These are phyloP conservation scores for Saposhnikovia divaricata DNA, from an alignment of 129 eudicot genomes.

Conservation along the genomic window DNA sequence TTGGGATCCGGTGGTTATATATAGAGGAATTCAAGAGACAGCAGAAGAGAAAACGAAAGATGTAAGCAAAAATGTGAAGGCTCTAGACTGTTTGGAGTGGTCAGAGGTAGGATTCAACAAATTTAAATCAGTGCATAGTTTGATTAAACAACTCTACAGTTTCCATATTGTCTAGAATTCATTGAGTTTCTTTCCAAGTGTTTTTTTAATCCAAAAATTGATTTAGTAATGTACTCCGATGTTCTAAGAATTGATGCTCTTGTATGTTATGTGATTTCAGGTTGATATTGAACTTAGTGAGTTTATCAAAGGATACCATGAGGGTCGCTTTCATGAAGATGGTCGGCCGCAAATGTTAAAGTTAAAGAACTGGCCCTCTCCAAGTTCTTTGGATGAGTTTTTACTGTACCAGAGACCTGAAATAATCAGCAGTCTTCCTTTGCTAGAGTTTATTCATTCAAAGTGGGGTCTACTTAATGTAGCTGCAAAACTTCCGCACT, in stretches of 20 bases:
- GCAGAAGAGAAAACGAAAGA: conserved; percentile 62
- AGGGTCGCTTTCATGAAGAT: conserved; percentile 65
- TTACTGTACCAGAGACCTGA: conserved; percentile 88
- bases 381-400: conserved; percentile 91
- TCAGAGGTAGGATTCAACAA: conserved; percentile 57
- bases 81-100: conserved; percentile 65
- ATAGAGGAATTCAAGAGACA: conserved; percentile 80
- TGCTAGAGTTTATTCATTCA: conserved; percentile 91
- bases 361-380: conserved; percentile 96
- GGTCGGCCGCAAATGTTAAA: conserved; percentile 60
- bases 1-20: conserved; percentile 91
- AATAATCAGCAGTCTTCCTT: conserved; percentile 73
- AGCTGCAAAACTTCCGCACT: conserved; percentile 94
- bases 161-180: background rate
- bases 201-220: too few relatives aligned
- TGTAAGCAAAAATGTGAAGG: conserved; percentile 66
- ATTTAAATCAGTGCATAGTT: background rate
- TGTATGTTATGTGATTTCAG: conserved; percentile 39
- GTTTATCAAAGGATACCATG: conserved; percentile 82
- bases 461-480: conserved; percentile 99
- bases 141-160: background rate
- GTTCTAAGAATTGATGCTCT: background rate
- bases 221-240: background rate
- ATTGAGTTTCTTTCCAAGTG: background rate
- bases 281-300: conserved; percentile 70